These are phyloP conservation scores for Auriscalpium vulgare DNA, from an alignment of 768 basidiomycete species.

Conservation along the genomic window DNA sequence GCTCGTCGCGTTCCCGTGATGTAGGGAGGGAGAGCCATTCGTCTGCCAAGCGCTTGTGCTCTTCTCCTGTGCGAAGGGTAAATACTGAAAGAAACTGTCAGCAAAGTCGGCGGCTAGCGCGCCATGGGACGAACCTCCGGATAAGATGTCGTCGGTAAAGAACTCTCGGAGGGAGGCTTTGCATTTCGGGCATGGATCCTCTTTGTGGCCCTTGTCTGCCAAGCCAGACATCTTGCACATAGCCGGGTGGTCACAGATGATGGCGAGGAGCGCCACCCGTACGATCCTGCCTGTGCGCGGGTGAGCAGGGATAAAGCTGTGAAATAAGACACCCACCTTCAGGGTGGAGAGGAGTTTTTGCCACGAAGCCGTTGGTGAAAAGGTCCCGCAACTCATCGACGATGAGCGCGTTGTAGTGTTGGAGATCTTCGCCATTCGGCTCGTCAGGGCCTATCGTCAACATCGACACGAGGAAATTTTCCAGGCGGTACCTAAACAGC, in stretches of 20 bases:
- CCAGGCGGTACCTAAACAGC: neutral
- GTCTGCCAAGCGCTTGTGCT: neutral
- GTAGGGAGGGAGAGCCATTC: neutral
- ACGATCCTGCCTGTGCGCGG: neutral
- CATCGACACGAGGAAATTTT: neutral
- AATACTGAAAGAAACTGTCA: too few species aligned
- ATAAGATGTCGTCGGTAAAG: neutral
- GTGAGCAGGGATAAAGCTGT: too few species aligned
- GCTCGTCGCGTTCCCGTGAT: neutral
- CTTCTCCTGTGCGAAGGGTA: too few species aligned
- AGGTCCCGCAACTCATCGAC: neutral
- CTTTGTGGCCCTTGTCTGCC: slow-evolving; percentile 7
- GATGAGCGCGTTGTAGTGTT: neutral
- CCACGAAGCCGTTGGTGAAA: neutral
- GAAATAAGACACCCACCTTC: neutral
- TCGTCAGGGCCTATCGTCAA: neutral
- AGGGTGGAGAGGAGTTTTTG: neutral
- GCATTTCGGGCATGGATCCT: slow-evolving; percentile 9
- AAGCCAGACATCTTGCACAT: slow-evolving; percentile 14
- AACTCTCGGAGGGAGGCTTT: neutral
- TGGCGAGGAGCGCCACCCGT: slow-evolving; percentile 1
- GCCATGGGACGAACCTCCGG: neutral
- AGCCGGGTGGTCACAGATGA: slow-evolving; percentile 13
- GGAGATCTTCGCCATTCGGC: neutral
- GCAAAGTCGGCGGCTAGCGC: too few species aligned